phyloP scores from a whole-genome alignment of 73 alveolate genomes.

The Effrenium voratum region DNA sequence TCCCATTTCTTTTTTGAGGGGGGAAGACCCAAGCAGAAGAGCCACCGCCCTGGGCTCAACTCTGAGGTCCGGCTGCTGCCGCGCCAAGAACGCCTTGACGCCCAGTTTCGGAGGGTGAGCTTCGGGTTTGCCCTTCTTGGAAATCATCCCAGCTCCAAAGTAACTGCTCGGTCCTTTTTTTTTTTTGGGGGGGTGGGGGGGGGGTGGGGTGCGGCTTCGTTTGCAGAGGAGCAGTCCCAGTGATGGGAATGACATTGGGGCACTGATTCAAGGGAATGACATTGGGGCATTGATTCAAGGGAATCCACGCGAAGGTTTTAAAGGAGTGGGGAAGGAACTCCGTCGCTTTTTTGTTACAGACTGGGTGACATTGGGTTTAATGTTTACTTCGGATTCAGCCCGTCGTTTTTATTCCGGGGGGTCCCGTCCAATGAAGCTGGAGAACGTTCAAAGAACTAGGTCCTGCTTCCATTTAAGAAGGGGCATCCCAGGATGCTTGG shows the following conservation, averaged over 20 bases:
- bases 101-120: not conserved
- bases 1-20: not conserved
- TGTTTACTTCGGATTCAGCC: too few species aligned
- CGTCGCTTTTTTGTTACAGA: too few species aligned
- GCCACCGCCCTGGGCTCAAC: too few species aligned
- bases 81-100: constrained; percentile 26
- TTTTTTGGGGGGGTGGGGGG: not conserved
- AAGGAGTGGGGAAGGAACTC: too few species aligned
- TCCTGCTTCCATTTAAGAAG: too few species aligned
- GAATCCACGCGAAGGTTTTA: too few species aligned
- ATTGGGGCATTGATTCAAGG: not conserved
- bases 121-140: not conserved
- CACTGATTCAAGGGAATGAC: not conserved
- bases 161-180: not conserved
- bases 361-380: too few species aligned
- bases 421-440: too few species aligned
- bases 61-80: constrained; percentile 51
- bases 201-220: not conserved
- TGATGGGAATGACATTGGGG: not conserved
- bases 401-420: too few species aligned
- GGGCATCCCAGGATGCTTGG: too few species aligned
- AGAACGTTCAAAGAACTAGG: too few species aligned
- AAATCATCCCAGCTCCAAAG: not conserved
- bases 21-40: too few species aligned
- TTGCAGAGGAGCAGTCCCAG: not conserved